These are phyloP conservation scores for Pseudogymnoascus sp. DNA, from an alignment of 2,329 filamentous ascomycete species.

Conservation along the genomic window DNA sequence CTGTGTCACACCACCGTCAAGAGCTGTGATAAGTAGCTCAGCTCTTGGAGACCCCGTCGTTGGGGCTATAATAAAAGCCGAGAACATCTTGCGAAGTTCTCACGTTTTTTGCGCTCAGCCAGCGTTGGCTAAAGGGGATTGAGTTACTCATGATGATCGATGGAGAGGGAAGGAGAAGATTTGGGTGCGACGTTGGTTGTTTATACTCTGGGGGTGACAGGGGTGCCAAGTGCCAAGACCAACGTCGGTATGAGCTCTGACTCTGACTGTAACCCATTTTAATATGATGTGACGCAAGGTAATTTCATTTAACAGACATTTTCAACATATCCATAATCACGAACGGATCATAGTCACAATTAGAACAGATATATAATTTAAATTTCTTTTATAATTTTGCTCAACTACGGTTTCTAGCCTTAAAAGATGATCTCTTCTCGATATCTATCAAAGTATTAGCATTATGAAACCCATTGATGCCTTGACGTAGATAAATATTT, in stretches of 20 bases:
- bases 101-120: not conserved
- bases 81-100: constrained; percentile 12
- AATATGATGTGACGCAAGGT: not conserved
- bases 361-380: not conserved
- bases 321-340: constrained; percentile 4
- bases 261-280: not conserved
- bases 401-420: not conserved
- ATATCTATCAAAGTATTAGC: not conserved
- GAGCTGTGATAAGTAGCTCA: constrained; percentile 10
- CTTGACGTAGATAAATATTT: not conserved
- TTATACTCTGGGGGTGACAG: constrained; percentile 1
- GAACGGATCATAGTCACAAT: not conserved
- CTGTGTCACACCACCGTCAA: constrained; percentile 6
- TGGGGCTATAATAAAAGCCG: constrained; percentile 13
- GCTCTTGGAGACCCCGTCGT: constrained; percentile 11
- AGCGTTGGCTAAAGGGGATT: not conserved
- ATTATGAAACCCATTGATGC: not conserved
- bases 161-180: not conserved
- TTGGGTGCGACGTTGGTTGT: constrained; percentile 5
- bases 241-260: not conserved
- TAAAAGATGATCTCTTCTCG: not conserved
- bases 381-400: not conserved
- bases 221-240: constrained; percentile 7
- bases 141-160: constrained; percentile 8
- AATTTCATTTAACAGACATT: not conserved